Evolutionary conservation across 2,329 filamentous ascomycete genomes (phyloP).

Genomic region (Xylaria sp.): DNA sequence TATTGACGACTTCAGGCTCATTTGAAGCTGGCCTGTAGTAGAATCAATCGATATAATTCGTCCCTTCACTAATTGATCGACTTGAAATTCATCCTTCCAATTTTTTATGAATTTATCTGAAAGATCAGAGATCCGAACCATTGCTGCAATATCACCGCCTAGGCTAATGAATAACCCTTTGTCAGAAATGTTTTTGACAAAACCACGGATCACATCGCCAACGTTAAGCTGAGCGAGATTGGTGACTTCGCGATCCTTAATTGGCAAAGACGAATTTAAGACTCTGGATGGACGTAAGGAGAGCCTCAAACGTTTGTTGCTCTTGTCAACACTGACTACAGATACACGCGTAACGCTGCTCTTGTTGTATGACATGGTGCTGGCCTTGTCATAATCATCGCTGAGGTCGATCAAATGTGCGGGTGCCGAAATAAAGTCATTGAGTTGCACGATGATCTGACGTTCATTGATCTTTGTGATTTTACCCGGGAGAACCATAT

Average conservation of each 20-base stretch:
- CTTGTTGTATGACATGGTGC: slow-evolving; percentile 79
- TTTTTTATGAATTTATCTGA: slow-evolving; percentile 94
- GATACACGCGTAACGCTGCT: slow-evolving; percentile 91
- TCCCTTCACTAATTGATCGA: slow-evolving; percentile 91
- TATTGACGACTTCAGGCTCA: slow-evolving; percentile 88
- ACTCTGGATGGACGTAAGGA: slow-evolving; percentile 89
- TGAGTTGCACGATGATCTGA: slow-evolving; percentile 86
- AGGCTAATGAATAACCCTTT: slow-evolving; percentile 89
- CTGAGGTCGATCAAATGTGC: slow-evolving; percentile 84
- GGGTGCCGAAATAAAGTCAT: slow-evolving; percentile 80
- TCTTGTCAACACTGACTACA: slow-evolving; percentile 79
- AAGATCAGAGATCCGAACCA: slow-evolving; percentile 87
- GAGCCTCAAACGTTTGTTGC: slow-evolving; percentile 85
- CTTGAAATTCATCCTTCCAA: slow-evolving; percentile 89
- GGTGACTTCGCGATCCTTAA: slow-evolving; percentile 84
- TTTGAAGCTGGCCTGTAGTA: slow-evolving; percentile 76
- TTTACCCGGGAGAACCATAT: slow-evolving; percentile 83
- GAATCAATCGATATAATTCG: slow-evolving; percentile 80
- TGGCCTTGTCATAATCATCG: slow-evolving; percentile 86
- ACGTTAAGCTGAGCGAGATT: slow-evolving; percentile 76
- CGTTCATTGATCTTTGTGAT: slow-evolving; percentile 88
- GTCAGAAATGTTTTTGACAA: slow-evolving; percentile 89
- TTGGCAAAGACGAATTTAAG: slow-evolving; percentile 82
- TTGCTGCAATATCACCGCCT: slow-evolving; percentile 82
- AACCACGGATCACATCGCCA: slow-evolving; percentile 87